Evolutionary conservation across 2,329 filamentous ascomycete species (phyloP).

Genomic region (Aspergillus glaucus): DNA sequence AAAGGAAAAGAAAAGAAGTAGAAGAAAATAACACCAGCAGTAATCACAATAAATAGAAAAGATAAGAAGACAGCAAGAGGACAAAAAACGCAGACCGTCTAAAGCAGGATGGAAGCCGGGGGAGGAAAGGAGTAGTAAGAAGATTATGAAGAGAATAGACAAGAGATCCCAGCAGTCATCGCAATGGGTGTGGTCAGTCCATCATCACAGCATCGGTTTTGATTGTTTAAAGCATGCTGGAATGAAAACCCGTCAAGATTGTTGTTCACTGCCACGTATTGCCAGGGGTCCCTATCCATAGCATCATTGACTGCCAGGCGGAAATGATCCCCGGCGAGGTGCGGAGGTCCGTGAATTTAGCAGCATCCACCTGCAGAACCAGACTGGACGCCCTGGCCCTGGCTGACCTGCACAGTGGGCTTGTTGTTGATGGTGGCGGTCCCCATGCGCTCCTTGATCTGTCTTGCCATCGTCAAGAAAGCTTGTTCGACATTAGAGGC

Average conservation of each 20-base stretch:
- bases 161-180: slow-evolving; percentile 10
- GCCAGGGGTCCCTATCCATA: background rate
- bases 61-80: slow-evolving; percentile 14
- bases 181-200: slow-evolving; percentile 3
- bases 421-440: slow-evolving; percentile 97
- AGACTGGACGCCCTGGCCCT: slow-evolving; percentile 88
- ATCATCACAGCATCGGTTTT: background rate
- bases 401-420: slow-evolving; percentile 91
- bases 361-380: slow-evolving; percentile 84
- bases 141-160: slow-evolving; percentile 9
- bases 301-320: slow-evolving; percentile 12
- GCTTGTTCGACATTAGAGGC: slow-evolving; percentile 99
- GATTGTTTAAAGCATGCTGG: slow-evolving; percentile 7
- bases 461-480: slow-evolving; percentile 98
- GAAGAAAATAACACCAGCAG: slow-evolving; percentile 15
- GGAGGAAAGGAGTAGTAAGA: slow-evolving; percentile 1
- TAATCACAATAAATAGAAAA: slow-evolving; percentile 24
- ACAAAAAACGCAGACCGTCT: slow-evolving; percentile 23
- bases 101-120: slow-evolving; percentile 21
- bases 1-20: slow-evolving; percentile 11
- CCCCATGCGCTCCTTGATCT: slow-evolving; percentile 99
- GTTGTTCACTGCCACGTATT: background rate
- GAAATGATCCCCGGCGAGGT: slow-evolving; percentile 20
- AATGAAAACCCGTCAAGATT: background rate
- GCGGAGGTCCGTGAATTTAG: slow-evolving; percentile 48